Conservation (phyloP, 768 basidiomycete genomes). For the Sarcodon aspratus region DNA sequence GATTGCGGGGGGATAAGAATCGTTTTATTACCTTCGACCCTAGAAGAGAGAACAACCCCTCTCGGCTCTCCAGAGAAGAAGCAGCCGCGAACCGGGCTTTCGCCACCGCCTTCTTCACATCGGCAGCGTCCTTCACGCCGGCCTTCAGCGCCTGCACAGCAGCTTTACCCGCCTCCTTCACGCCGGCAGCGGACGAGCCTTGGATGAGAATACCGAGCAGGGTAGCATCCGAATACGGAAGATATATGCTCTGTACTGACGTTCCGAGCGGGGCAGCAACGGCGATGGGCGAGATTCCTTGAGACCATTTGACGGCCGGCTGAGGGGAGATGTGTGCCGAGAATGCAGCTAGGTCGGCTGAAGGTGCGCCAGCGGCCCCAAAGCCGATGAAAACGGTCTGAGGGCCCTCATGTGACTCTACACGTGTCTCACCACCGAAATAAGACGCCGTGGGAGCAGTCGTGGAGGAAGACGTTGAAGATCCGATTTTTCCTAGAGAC, state of each 20-base stretch:
- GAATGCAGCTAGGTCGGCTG: conserved; percentile 69
- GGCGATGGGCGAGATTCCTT: conserved; percentile 60
- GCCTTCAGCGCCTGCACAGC: conserved; percentile 54
- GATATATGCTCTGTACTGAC: conserved; percentile 61
- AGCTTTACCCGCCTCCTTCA: conserved; percentile 58
- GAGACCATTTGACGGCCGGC: conserved; percentile 80
- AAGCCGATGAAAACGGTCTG: conserved; percentile 85
- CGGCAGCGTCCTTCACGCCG: conserved; percentile 19
- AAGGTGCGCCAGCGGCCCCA: conserved; percentile 54
- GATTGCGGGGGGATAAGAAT: no score
- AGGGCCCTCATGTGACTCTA: conserved; percentile 43
- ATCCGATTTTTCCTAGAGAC: conserved; percentile 34
- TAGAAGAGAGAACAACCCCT: conserved; percentile 49
- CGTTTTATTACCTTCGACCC: conserved; percentile 54
- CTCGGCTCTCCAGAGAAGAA: conserved; percentile 51
- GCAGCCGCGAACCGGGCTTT: conserved; percentile 87
- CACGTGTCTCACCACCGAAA: conserved; percentile 82
- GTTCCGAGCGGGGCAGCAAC: conserved; percentile 45
- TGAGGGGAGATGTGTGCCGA: conserved; percentile 70
- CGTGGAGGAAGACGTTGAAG: conserved; percentile 28
- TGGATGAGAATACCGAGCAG: conserved; percentile 79
- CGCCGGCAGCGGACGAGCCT: conserved; percentile 47
- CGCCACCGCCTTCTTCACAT: conserved; percentile 69
- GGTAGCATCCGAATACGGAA: conserved; percentile 87
- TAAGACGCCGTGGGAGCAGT: conserved; percentile 33